Conservation (phyloP, 305 asterid species). For the Fraxinus xanthoxyloides region DNA sequence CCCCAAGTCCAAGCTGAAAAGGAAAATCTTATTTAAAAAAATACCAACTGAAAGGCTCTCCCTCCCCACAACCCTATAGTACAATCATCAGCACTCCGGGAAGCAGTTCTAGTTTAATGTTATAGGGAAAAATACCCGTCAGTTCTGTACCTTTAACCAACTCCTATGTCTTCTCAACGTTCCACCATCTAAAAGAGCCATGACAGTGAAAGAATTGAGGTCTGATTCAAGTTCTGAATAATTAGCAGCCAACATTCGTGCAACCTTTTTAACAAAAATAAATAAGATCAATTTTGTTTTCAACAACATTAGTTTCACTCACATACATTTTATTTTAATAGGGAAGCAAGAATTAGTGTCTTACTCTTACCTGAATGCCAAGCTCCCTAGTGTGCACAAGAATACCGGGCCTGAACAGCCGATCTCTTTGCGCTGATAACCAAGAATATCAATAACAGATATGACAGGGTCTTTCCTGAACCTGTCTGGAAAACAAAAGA, state of each 20-base stretch:
- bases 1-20: background rate
- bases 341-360: conserved; percentile 22
- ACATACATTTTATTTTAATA: conserved; percentile 19
- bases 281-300: conserved; percentile 13
- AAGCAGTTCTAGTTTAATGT: conserved; percentile 6
- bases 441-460: conserved; percentile 68
- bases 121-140: background rate
- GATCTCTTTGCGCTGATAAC: conserved; percentile 61
- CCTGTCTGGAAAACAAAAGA: conserved; percentile 72
- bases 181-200: conserved; percentile 99
- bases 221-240: conserved; percentile 45
- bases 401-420: conserved; percentile 76
- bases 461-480: conserved; percentile 94
- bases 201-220: conserved; percentile 60
- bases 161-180: conserved; percentile 79
- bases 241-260: conserved; percentile 71
- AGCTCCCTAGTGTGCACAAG: conserved; percentile 95
- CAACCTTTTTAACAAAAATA: conserved; percentile 49
- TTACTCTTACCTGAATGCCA: conserved; percentile 84
- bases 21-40: background rate
- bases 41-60: background rate
- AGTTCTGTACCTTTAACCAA: conserved; percentile 74
- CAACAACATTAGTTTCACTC: conserved; percentile 14
- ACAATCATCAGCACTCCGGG: background rate
- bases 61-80: background rate